phyloP scores from a whole-genome alignment of 768 basidiomycete genomes.

The Collybia sp. region DNA sequence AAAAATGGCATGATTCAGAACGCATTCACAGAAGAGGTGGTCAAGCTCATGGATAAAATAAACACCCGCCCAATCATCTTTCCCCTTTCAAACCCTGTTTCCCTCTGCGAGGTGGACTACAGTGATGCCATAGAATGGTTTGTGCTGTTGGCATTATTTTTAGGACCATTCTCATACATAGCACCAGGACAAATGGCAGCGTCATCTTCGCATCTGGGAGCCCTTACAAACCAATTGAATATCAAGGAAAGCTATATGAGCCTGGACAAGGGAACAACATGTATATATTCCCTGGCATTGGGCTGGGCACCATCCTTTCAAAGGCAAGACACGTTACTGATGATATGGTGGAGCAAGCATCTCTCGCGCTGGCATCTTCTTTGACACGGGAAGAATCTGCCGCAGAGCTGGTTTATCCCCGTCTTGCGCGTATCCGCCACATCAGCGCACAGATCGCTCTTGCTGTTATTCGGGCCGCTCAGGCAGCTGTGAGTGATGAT shows the following conservation, averaged over 20 bases:
- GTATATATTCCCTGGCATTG: conserved; percentile 64
- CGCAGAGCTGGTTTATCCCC: conserved; percentile 61
- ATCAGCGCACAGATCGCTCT: conserved; percentile 59
- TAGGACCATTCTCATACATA: background rate
- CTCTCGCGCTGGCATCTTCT: conserved; percentile 56
- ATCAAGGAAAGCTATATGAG: conserved; percentile 43
- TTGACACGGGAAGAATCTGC: conserved; percentile 51
- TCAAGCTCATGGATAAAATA: conserved; percentile 56
- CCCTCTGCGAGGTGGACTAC: conserved; percentile 57
- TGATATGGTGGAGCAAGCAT: conserved; percentile 62
- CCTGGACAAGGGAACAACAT: conserved; percentile 83
- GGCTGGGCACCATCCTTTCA: conserved; percentile 57
- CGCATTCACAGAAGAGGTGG: conserved; percentile 62
- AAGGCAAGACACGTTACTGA: conserved; percentile 59
- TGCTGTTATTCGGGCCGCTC: conserved; percentile 60
- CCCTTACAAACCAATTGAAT: conserved; percentile 55
- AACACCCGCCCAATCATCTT: conserved; percentile 78
- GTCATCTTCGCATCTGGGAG: conserved; percentile 73
- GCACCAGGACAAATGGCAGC: conserved; percentile 51
- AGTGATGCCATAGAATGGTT: conserved; percentile 56
- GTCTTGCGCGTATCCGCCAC: conserved; percentile 60
- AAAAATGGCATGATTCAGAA: conserved; percentile 20
- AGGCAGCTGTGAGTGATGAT: conserved; percentile 45
- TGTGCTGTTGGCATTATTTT: conserved; percentile 6
- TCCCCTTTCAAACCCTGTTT: conserved; percentile 73